Evolutionary conservation across 805 yeast genomes (phyloP), one percentile per base, ranked within the genome.

Genomic region (Millerozyma miso): DNA sequence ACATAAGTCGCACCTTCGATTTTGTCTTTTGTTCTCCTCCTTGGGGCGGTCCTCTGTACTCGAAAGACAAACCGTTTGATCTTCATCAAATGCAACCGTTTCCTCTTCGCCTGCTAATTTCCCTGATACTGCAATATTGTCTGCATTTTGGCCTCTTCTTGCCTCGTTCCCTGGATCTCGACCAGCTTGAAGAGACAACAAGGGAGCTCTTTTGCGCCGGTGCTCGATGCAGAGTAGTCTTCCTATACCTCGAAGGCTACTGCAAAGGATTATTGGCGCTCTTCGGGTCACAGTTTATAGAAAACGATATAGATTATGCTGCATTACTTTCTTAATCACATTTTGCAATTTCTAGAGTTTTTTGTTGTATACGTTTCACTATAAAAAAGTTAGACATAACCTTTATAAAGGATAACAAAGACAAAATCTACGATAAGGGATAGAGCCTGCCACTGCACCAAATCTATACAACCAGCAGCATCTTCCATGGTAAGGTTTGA

Each of bases 11-110:
- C 18, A 57, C 60, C 10, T 71, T 77, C 32, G 85, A 79, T 50
- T 67, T 81, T 39, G 70, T 79, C 7, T 86, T 84, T 62, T 74
- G 80, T n/a, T 83, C 91, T 1, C 95, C 95, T 1, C 95, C 95
- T 0, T 87, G 95, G 95, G 95, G 93, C 29, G 95, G 96, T 0
- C 85, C 88, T 0, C 56, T 62, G 2, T 87, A 86, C 58, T 62
- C 65, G 38, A 52, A 59, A 18, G 57, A 58, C 0, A 47, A 50
- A 2, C 43, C 42, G 2, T 83, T 74, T 58, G 81, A 82, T 49
- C 58, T 83, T 17, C 61, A 63, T 32, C 45, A 58, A 7, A 58
- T 65, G 49, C 50, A 60, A 36, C 89, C 89, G 0, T 59, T 81
- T 35, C 63, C 70, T 1, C 47, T 84, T 7, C 65, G 69, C 16